phyloP scores from a whole-genome alignment of 2,329 filamentous ascomycete species.

The Venturia effusa region DNA sequence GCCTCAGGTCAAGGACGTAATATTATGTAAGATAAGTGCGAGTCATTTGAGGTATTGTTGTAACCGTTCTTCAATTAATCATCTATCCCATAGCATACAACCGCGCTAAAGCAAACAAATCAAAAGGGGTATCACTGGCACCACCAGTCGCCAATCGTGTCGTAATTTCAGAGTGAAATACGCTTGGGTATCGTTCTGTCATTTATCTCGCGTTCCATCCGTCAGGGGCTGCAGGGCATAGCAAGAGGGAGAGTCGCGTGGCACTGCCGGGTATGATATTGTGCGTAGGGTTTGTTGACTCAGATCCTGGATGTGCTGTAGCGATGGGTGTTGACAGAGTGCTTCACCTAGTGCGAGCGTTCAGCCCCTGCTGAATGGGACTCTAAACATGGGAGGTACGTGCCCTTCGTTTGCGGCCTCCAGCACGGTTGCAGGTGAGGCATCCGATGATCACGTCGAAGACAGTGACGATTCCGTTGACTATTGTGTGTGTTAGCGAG shows the following conservation, averaged over 20 bases:
- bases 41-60: neutral
- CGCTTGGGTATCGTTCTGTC: neutral
- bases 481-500: neutral
- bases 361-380: slow-evolving; percentile 3
- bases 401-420: slow-evolving; percentile 11
- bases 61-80: neutral
- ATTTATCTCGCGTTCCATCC: neutral
- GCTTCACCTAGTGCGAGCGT: slow-evolving; percentile 3
- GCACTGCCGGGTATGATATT: neutral
- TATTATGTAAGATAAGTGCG: too few species aligned
- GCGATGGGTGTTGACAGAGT: slow-evolving; percentile 1
- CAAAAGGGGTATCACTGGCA: slow-evolving; percentile 1
- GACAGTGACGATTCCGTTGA: slow-evolving; percentile 51
- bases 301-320: slow-evolving; percentile 6
- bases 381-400: slow-evolving; percentile 2
- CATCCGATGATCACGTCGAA: slow-evolving; percentile 57
- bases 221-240: neutral
- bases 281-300: neutral
- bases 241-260: neutral
- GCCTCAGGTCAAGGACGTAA: too few species aligned
- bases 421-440: slow-evolving; percentile 39
- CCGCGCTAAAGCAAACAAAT: neutral
- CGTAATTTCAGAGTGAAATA: neutral
- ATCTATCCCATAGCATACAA: neutral
- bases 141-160: neutral